phyloP scores from a whole-genome alignment of 2,329 filamentous ascomycete genomes.

The Colletotrichum sansevieriae region DNA sequence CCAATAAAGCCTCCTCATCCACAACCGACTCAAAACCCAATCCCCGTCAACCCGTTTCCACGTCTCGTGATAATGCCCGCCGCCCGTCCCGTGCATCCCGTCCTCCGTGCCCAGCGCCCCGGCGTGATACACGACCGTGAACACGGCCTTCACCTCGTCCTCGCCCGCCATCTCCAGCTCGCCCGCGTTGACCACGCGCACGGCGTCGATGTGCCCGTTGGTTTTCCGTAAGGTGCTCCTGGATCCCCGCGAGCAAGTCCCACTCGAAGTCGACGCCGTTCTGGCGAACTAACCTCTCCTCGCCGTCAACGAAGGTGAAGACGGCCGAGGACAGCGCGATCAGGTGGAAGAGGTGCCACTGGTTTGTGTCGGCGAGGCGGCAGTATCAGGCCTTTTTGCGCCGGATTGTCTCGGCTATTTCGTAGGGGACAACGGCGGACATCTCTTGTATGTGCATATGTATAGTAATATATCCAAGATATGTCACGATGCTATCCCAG shows the following conservation, averaged over 20 bases:
- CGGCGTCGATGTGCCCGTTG: too few species aligned
- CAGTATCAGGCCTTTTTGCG: constrained; percentile 42
- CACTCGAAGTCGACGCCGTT: too few species aligned
- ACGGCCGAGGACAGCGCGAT: constrained; percentile 37
- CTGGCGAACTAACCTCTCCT: constrained; percentile 10
- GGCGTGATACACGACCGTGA: too few species aligned
- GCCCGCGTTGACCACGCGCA: too few species aligned
- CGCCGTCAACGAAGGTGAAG: constrained; percentile 28
- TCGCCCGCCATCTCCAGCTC: too few species aligned
- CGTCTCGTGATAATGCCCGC: constrained; percentile 39
- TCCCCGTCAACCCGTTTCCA: constrained; percentile 34
- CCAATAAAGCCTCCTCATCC: constrained; percentile 30
- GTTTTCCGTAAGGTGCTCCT: too few species aligned
- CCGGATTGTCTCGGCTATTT: constrained; percentile 38
- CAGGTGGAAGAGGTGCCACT: constrained; percentile 32
- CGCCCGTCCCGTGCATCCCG: not conserved
- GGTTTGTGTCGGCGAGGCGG: constrained; percentile 36
- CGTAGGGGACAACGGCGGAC: constrained; percentile 3
- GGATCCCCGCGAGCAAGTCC: too few species aligned
- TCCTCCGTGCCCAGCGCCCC: too few species aligned
- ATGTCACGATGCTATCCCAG: not conserved
- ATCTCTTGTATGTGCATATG: not conserved
- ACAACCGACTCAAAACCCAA: constrained; percentile 23
- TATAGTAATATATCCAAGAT: not conserved
- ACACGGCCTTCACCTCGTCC: too few species aligned